These are phyloP conservation scores for Aspergillus brasiliensis DNA, from an alignment of 2,329 filamentous ascomycete species.

Conservation along the genomic window DNA sequence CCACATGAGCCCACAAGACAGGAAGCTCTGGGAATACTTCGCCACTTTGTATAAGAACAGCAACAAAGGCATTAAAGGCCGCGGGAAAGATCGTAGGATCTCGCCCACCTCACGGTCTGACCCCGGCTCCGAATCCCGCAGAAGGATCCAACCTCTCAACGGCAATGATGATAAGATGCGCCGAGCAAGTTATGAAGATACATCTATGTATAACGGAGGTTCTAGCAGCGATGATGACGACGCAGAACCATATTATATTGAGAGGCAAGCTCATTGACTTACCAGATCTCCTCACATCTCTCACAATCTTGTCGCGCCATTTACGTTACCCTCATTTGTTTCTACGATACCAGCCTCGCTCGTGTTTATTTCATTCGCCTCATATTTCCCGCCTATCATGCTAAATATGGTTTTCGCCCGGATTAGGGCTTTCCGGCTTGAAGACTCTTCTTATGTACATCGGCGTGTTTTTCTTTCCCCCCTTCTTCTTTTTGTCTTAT, in stretches of 20 bases:
- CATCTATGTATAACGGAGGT: conserved; percentile 33
- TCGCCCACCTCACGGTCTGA: conserved; percentile 33
- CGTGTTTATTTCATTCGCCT: conserved; percentile 1
- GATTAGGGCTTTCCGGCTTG: background rate
- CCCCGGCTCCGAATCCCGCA: conserved; percentile 10
- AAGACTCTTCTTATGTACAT: background rate
- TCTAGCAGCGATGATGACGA: conserved; percentile 40
- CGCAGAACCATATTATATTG: conserved; percentile 30
- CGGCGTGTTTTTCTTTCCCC: background rate
- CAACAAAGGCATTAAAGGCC: conserved; percentile 97
- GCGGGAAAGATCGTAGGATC: conserved; percentile 73
- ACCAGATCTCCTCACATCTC: background rate
- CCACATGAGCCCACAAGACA: conserved; percentile 67
- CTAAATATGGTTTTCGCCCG: background rate
- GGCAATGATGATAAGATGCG: conserved; percentile 30
- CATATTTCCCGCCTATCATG: background rate
- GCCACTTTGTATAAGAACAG: conserved; percentile 90
- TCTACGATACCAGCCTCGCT: conserved; percentile 22
- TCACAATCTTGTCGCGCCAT: background rate
- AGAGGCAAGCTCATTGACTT: conserved; percentile 23
- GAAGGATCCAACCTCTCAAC: conserved; percentile 24
- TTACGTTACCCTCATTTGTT: conserved; percentile 10
- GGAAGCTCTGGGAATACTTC: conserved; percentile 82
- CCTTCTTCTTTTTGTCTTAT: background rate
- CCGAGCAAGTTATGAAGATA: conserved; percentile 31